A percentile compares a stretch with the other conserved stretches of the same genome.
Evolutionary conservation across 2,329 filamentous ascomycete genomes (phyloP).

Genomic region (Macroventuria anomochaeta): DNA sequence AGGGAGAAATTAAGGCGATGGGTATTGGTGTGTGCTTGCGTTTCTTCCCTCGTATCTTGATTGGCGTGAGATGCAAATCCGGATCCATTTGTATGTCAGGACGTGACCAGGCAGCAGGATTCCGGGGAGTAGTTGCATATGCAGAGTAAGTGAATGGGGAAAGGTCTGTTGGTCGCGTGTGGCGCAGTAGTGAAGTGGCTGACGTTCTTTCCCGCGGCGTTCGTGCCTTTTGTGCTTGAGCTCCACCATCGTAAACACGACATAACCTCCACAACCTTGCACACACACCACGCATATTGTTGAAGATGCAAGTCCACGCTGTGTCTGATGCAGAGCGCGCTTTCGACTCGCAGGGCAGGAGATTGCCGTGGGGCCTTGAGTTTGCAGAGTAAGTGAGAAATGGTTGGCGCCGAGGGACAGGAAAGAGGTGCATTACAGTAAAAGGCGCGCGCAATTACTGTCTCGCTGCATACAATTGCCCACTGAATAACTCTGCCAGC

Average conservation of each 20-base stretch:
- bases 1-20: constrained; percentile 7
- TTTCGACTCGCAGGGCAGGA: constrained; percentile 63
- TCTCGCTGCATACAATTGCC: background rate
- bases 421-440: background rate
- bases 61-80: constrained; percentile 43
- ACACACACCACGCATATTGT: constrained; percentile 8
- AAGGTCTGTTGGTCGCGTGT: constrained; percentile 21
- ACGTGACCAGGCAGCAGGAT: constrained; percentile 36
- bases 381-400: constrained; percentile 62
- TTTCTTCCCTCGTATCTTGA: constrained; percentile 44
- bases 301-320: constrained; percentile 68
- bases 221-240: constrained; percentile 27
- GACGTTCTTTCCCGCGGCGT: constrained; percentile 36
- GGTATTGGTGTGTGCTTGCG: constrained; percentile 24
- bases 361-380: constrained; percentile 68
- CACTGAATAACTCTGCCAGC: background rate
- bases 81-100: constrained; percentile 35
- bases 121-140: constrained; percentile 14
- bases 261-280: constrained; percentile 9
- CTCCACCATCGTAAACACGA: constrained; percentile 26
- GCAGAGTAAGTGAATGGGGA: constrained; percentile 26
- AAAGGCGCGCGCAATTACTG: constrained; percentile 1
- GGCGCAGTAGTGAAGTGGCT: constrained; percentile 31
- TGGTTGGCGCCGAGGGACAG: background rate
- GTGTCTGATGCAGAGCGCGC: constrained; percentile 69